Evolutionary conservation across 352 stramenopile species (phyloP), one percentile per base, ranked within the genome.

Genomic region (Lagenidium giganteum): DNA sequence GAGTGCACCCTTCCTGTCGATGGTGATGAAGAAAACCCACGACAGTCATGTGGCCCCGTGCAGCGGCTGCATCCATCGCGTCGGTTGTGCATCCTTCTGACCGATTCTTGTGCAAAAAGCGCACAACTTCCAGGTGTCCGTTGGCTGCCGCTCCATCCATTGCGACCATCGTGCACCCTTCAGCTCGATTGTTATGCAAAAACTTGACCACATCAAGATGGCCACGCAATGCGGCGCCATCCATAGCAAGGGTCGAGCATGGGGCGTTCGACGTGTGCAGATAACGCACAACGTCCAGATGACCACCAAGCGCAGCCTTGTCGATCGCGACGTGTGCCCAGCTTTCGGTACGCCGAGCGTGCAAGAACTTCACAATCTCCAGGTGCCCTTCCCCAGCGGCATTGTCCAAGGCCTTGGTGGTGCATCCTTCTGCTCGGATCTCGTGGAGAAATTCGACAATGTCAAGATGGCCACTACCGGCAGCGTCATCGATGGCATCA

Each of bases 251-350:
- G 24, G 67, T 70, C 13, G 79, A 86, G 47, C 72, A 84, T 8
- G 76, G 76, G 61, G 89, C 79, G 0, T 18, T 47, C 42, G 89
- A 61, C 2, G 36, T 35, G 3, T 71, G 43, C 28, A 92, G 74
- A 60, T 73, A 92, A 40, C 71, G 60, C 39, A 87, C 67, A 8
- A 78, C 67, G 26, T 86, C 72, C 17, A 89, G 40, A 40, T 89
- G 70, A 4, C 79, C 79, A 28, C 76, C 70, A 23, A 70, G 73
- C 5, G 70, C 73, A 0, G 81, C 77, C 34, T 73, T 80, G 43
- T 89, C 72, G 65, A 93, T 81, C 5, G 78, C 77, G 20, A 73
- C 70, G 2, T 57, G 74, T n/a, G 81, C 86, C 54, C 73, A 90
- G 21, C 78, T 76, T 59, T 90, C 81, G 0, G 24, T 32, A 6